phyloP scores from a whole-genome alignment of 192 early-diverging fungal genomes.

The Oehlia diaphana region DNA sequence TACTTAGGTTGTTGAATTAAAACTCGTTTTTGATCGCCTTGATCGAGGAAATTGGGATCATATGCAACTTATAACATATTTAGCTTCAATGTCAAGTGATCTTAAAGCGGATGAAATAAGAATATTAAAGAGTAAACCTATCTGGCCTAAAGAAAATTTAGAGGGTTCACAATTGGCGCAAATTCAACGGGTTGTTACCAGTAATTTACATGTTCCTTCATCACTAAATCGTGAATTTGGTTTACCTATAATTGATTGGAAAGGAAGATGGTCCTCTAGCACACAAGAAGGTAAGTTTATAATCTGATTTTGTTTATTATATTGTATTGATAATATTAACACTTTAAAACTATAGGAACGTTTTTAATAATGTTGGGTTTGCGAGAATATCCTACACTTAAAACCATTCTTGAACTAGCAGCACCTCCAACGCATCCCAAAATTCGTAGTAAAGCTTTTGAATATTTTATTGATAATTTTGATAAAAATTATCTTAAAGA shows the following conservation, averaged over 20 bases:
- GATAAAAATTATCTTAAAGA: too few species aligned
- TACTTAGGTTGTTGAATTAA: background rate
- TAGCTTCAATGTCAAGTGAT: constrained; percentile 65
- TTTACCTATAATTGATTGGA: constrained; percentile 72
- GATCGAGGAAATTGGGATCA: constrained; percentile 78
- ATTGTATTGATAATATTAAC: too few species aligned
- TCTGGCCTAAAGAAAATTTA: constrained; percentile 59
- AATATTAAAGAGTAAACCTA: constrained; percentile 56
- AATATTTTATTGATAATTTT: too few species aligned
- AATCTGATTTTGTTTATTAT: too few species aligned
- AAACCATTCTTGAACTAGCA: constrained; percentile 41
- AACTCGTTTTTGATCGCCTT: background rate
- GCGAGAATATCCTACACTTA: constrained; percentile 41
- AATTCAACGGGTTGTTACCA: constrained; percentile 52
- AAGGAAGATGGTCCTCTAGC: constrained; percentile 32
- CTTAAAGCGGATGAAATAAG: constrained; percentile 54
- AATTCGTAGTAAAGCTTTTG: too few species aligned
- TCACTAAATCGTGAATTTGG: constrained; percentile 56
- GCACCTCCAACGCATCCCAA: constrained; percentile 24
- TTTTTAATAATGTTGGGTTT: constrained; percentile 54
- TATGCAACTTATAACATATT: constrained; percentile 77
- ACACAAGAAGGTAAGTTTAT: constrained; percentile 35
- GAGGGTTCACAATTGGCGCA: background rate
- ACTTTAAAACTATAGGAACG: constrained; percentile 32
- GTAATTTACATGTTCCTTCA: constrained; percentile 66